Conservation (phyloP, 345 rosid genomes). For the Eucalyptus erythrocorys region DNA sequence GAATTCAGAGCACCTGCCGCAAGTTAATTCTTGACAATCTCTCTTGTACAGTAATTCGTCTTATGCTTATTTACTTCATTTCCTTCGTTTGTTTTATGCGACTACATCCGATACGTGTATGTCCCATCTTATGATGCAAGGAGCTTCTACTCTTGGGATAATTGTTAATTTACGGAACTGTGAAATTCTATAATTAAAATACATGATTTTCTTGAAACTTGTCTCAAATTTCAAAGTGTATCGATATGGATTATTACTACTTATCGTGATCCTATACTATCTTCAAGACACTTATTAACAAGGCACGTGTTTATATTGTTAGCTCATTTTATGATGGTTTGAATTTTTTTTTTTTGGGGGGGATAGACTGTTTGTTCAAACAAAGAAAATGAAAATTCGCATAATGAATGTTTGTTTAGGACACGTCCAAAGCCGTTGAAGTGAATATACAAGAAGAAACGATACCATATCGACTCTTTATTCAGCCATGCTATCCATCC, state of each 20-base stretch:
- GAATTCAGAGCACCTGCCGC: neutral
- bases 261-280: neutral
- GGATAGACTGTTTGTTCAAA: neutral
- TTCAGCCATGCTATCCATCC: neutral
- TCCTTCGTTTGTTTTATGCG: neutral
- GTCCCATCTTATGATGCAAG: neutral
- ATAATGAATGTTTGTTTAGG: neutral
- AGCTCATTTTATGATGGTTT: neutral
- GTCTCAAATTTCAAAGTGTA: neutral
- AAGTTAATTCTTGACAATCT: neutral
- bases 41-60: neutral
- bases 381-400: neutral
- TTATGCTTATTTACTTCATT: neutral
- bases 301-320: neutral
- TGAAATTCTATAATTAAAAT: neutral
- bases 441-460: neutral
- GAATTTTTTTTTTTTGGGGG: neutral
- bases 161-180: neutral
- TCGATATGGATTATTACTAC: neutral
- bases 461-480: neutral
- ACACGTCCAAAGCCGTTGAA: neutral
- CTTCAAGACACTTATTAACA: neutral
- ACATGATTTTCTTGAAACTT: neutral
- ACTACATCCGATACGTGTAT: neutral
- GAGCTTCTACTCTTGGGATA: neutral